phyloP scores from a whole-genome alignment of 2,329 filamentous ascomycete species.

The Trichoderma koningiopsis region DNA sequence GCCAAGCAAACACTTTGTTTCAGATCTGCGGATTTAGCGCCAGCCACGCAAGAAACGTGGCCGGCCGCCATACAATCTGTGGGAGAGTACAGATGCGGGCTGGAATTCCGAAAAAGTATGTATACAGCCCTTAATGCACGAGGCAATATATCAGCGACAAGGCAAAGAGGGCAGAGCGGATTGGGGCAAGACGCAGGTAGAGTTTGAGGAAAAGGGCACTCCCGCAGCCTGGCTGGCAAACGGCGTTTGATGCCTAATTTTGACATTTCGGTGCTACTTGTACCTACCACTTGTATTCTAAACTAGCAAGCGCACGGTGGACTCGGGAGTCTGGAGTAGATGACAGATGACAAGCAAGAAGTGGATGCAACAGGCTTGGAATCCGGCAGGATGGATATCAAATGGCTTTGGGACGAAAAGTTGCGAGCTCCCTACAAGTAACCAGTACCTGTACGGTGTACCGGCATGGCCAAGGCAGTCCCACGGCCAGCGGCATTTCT shows the following conservation, averaged over 20 bases:
- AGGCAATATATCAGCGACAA: neutral
- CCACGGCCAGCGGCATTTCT: neutral
- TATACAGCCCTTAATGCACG: neutral
- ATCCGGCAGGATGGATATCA: neutral
- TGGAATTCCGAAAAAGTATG: neutral
- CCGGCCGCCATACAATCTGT: neutral
- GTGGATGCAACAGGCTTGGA: neutral
- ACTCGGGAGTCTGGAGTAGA: constrained; percentile 7
- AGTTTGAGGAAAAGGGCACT: too few species aligned
- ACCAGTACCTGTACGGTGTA: neutral
- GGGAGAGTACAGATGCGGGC: neutral
- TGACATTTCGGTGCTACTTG: neutral
- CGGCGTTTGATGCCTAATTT: neutral
- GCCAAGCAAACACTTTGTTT: constrained; percentile 10
- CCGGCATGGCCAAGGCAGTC: neutral
- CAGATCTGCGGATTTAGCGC: constrained; percentile 23
- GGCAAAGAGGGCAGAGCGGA: neutral
- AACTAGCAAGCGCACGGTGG: neutral
- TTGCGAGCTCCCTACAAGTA: neutral
- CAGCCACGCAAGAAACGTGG: constrained; percentile 19
- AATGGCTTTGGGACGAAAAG: neutral
- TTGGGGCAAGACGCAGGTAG: neutral
- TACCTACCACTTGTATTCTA: neutral
- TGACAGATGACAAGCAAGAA: constrained; percentile 2
- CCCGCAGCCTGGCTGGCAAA: constrained; percentile 1